Percentiles rank a stretch among this genome's conserved stretches.
Evolutionary conservation across 495 filamentous ascomycete species (phyloP).

Genomic region (Immersiella caudata): DNA sequence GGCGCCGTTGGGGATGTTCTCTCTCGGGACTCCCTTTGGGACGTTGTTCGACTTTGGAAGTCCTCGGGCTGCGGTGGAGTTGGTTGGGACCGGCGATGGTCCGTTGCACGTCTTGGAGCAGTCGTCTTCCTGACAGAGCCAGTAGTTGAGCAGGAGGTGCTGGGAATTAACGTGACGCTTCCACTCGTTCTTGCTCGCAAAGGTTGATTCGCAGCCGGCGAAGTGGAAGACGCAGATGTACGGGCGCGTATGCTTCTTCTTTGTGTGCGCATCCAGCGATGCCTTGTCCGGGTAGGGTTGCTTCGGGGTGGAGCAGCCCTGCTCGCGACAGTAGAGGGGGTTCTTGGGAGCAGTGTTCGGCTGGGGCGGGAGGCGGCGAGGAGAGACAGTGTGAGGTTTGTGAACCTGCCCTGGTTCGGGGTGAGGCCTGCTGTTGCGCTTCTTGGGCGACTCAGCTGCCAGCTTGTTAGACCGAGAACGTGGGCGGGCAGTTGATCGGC

Average conservation of each 20-base stretch:
- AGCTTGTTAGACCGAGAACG: background rate
- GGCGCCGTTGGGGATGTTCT: slow-evolving; percentile 47
- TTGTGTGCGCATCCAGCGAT: slow-evolving; percentile 52
- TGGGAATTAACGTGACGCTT: slow-evolving; percentile 82
- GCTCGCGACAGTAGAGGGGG: slow-evolving; percentile 23
- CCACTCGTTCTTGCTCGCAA: slow-evolving; percentile 91
- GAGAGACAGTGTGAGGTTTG: background rate
- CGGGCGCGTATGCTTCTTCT: slow-evolving; percentile 59
- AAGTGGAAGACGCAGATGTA: slow-evolving; percentile 80
- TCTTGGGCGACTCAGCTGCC: background rate
- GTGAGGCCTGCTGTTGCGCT: background rate
- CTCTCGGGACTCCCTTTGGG: background rate
- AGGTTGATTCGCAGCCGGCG: slow-evolving; percentile 76
- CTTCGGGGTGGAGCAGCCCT: slow-evolving; percentile 30
- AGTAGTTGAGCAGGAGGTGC: slow-evolving; percentile 78
- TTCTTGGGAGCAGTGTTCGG: background rate
- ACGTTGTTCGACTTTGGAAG: background rate
- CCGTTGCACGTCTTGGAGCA: slow-evolving; percentile 50
- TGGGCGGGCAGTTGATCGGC: background rate
- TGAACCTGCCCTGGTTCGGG: background rate
- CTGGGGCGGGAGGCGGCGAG: background rate
- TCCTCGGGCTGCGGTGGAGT: slow-evolving; percentile 2
- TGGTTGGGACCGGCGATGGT: background rate
- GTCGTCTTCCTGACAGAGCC: slow-evolving; percentile 71
- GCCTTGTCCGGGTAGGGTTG: slow-evolving; percentile 44